Conservation (phyloP, 371 early-diverging fungal genomes). For the Mortierella sp. region DNA sequence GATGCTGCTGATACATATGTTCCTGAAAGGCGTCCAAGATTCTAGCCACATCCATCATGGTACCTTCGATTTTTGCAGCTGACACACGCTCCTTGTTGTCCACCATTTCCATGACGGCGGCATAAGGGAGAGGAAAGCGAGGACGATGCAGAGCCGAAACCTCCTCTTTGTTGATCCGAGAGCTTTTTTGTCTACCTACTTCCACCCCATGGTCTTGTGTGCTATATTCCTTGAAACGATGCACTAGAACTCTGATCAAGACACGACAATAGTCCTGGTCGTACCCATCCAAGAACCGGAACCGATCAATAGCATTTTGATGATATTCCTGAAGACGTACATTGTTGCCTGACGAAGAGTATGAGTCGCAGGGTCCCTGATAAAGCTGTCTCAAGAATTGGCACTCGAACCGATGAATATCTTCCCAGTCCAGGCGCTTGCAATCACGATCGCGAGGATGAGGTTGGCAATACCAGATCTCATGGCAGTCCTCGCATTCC, state of each 20-base stretch:
- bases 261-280: constrained; percentile 24
- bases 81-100: constrained; percentile 10
- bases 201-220: too few species aligned
- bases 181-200: background rate
- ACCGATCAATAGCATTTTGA: background rate
- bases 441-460: background rate
- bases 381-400: constrained; percentile 14
- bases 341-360: background rate
- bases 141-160: too few species aligned
- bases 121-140: constrained; percentile 7
- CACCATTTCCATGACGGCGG: constrained; percentile 10
- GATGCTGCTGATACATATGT: background rate
- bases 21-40: constrained; percentile 31
- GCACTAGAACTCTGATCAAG: constrained; percentile 14
- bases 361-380: background rate
- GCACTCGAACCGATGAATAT: constrained; percentile 20
- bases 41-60: constrained; percentile 15
- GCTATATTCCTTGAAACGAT: constrained; percentile 13
- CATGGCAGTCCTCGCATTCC: constrained; percentile 9
- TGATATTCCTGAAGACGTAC: background rate
- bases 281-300: background rate
- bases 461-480: constrained; percentile 28
- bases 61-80: constrained; percentile 7
- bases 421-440: constrained; percentile 12
- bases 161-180: background rate